These are phyloP conservation scores for Scutellaria minor DNA, from an alignment of 257 asterid genomes.

Conservation along the genomic window DNA sequence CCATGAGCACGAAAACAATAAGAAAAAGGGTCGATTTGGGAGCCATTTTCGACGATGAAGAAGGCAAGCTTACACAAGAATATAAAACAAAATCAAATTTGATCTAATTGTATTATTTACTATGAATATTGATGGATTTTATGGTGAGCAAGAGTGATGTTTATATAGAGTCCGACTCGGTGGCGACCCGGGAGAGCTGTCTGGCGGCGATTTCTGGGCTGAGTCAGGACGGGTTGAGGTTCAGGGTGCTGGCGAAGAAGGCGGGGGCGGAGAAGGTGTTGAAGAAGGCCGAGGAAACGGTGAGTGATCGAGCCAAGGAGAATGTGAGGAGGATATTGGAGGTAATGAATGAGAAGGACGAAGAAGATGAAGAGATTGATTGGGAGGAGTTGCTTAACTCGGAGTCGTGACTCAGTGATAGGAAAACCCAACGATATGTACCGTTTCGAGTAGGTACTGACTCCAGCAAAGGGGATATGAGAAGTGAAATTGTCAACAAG, in stretches of 20 bases:
- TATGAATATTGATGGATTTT: not conserved
- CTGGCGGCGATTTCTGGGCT: slow-evolving; percentile 70
- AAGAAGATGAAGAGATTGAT: slow-evolving; percentile 63
- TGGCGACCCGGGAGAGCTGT: slow-evolving; percentile 65
- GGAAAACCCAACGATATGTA: too few species aligned
- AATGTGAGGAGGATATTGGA: slow-evolving; percentile 59
- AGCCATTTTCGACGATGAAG: slow-evolving; percentile 35
- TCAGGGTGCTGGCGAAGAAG: slow-evolving; percentile 52
- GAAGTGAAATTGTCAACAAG: too few species aligned
- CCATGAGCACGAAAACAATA: slow-evolving; percentile 29
- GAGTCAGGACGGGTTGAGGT: slow-evolving; percentile 91
- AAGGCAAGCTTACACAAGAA: not conserved
- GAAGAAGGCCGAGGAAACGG: slow-evolving; percentile 50
- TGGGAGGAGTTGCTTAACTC: slow-evolving; percentile 74
- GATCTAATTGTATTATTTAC: not conserved
- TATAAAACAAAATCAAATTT: not conserved
- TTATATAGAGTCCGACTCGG: slow-evolving; percentile 46
- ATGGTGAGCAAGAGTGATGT: slow-evolving; percentile 1
- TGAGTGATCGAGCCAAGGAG: slow-evolving; percentile 47
- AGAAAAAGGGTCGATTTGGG: slow-evolving; percentile 34
- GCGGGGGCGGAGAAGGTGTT: too few species aligned
- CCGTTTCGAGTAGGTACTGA: too few species aligned
- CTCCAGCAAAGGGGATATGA: too few species aligned
- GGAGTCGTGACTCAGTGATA: slow-evolving; percentile 27
- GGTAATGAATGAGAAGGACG: slow-evolving; percentile 57